Conservation (phyloP, 345 rosid genomes). For the Rhodomyrtus tomentosa region DNA sequence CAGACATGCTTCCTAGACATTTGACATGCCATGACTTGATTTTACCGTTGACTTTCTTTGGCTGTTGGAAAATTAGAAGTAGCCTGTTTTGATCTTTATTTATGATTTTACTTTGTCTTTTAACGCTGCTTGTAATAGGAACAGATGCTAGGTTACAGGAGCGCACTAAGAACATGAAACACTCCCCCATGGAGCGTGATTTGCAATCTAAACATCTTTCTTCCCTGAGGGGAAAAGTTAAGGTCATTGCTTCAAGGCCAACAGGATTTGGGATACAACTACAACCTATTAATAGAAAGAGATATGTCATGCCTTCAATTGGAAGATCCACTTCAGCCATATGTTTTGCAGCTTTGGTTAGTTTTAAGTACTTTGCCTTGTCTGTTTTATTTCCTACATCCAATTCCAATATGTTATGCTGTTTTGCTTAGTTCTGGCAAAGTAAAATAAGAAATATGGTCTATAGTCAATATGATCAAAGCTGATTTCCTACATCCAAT, state of each 20-base stretch:
- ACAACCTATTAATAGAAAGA: background rate
- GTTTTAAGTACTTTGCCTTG: background rate
- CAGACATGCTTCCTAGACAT: background rate
- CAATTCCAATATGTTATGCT: background rate
- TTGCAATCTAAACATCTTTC: background rate
- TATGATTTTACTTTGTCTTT: background rate
- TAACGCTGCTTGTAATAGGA: background rate
- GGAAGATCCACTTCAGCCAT: background rate
- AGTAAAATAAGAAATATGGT: background rate
- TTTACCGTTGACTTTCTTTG: background rate
- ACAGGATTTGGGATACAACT: background rate
- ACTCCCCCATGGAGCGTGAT: background rate
- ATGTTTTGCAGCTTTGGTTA: conserved; percentile 5
- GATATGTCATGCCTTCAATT: background rate
- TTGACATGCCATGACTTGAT: background rate
- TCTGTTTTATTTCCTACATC: background rate
- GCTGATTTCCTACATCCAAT: background rate
- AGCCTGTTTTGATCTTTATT: background rate
- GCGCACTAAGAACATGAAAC: background rate
- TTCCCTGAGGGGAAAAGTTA: background rate
- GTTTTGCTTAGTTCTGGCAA: background rate
- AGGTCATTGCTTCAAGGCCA: conserved; percentile 14
- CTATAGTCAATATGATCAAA: background rate
- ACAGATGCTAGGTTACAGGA: background rate
- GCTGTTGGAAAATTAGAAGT: background rate